phyloP scores from a whole-genome alignment of 2,329 filamentous ascomycete species.

The Tolypocladium guangdongense region DNA sequence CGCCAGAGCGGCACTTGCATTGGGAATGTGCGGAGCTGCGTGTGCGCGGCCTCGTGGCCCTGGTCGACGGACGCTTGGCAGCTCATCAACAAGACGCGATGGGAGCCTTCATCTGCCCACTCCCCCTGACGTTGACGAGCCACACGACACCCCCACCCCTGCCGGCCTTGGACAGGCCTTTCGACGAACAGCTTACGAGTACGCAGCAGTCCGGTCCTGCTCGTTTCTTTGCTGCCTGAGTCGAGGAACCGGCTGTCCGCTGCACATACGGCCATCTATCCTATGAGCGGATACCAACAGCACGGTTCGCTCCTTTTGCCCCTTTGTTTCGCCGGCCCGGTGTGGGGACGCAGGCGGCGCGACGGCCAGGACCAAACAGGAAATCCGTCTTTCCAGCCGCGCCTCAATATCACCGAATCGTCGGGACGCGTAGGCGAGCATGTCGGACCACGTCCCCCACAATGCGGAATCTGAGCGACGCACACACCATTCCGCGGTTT shows the following conservation, averaged over 20 bases:
- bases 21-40: constrained; percentile 5
- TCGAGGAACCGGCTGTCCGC: neutral
- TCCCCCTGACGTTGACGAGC: neutral
- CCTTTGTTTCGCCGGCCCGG: constrained; percentile 2
- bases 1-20: constrained; percentile 4
- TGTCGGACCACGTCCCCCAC: neutral
- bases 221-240: neutral
- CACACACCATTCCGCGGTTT: neutral
- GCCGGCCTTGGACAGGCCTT: no score
- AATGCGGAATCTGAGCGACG: neutral
- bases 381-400: neutral
- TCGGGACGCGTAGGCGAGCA: neutral
- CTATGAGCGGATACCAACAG: constrained; percentile 6
- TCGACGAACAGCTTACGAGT: neutral
- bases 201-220: neutral
- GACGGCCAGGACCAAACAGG: neutral
- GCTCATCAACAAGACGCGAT: neutral
- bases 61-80: neutral
- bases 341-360: neutral
- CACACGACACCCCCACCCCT: no score
- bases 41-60: neutral
- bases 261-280: no score
- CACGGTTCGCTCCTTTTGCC: constrained; percentile 3
- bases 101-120: neutral
- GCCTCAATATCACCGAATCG: neutral